A percentile compares a stretch with the other conserved stretches of the same genome.
These are phyloP conservation scores for Trichoderma aggressivum DNA, from an alignment of 2,329 filamentous ascomycete genomes.

Conservation along the genomic window DNA sequence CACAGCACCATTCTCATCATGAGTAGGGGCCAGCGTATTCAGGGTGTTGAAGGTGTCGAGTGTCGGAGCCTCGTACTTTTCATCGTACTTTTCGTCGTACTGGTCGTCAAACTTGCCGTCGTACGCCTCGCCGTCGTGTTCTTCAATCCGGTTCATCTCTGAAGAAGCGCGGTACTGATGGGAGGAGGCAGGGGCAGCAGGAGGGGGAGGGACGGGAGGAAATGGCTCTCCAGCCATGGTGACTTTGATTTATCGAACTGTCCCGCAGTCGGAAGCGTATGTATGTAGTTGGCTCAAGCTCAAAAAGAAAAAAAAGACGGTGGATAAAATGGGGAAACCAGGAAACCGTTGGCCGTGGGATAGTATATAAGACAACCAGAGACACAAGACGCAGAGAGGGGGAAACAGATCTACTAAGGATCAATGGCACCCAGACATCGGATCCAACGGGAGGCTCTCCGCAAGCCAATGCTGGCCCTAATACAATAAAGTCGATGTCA, in stretches of 20 bases:
- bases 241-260: background rate
- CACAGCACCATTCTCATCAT: conserved; percentile 22
- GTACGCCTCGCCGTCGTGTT: background rate
- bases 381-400: background rate
- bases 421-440: background rate
- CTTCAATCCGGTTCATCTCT: conserved; percentile 1
- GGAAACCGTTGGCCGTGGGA: background rate
- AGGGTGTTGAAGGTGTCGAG: conserved; percentile 32
- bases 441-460: conserved; percentile 9
- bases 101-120: conserved; percentile 3
- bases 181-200: background rate
- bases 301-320: background rate
- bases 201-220: background rate
- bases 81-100: conserved; percentile 11
- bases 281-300: background rate
- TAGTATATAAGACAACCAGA: conserved; percentile 1
- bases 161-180: background rate
- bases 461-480: background rate
- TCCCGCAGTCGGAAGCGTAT: background rate
- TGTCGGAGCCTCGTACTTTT: conserved; percentile 23
- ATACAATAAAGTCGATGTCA: background rate
- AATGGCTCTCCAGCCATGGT: conserved; percentile 11
- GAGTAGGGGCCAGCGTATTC: conserved; percentile 27
- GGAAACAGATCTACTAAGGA: background rate
- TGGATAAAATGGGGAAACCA: background rate